Conservation (phyloP, 2,329 filamentous ascomycete species). For the Microascus cirrosus region DNA sequence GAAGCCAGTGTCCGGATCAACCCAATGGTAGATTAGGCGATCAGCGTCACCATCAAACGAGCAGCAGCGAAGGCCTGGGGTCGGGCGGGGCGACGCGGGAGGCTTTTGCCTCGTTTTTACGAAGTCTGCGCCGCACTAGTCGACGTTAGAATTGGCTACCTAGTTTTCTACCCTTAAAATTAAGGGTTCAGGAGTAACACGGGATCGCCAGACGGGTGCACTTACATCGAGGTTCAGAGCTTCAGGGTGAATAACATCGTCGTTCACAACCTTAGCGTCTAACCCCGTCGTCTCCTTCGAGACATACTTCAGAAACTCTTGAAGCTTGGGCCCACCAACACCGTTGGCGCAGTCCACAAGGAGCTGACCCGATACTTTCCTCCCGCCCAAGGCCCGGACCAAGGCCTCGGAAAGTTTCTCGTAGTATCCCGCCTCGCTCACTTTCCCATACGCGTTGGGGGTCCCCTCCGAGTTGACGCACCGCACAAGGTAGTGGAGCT, state of each 20-base stretch:
- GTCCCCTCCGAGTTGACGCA: conserved; percentile 89
- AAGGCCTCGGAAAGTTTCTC: conserved; percentile 83
- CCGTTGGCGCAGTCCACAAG: conserved; percentile 95
- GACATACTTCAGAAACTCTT: conserved; percentile 75
- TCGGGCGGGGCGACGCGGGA: conserved; percentile 70
- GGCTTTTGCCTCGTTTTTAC: conserved; percentile 95
- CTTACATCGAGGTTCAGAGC: conserved; percentile 77
- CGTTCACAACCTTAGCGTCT: conserved; percentile 80
- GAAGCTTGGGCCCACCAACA: conserved; percentile 84
- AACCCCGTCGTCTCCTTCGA: conserved; percentile 59
- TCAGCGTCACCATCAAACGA: conserved; percentile 95
- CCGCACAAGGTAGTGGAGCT: conserved; percentile 91
- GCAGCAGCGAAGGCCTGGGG: conserved; percentile 67
- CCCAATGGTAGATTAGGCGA: conserved; percentile 89
- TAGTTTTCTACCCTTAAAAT: neutral
- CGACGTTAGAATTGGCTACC: neutral
- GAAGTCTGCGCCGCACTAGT: conserved; percentile 82
- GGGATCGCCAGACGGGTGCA: conserved; percentile 3
- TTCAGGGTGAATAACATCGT: conserved; percentile 84
- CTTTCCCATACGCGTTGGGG: conserved; percentile 75
- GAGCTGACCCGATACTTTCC: conserved; percentile 61
- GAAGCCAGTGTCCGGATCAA: conserved; percentile 72
- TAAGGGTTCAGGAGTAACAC: neutral
- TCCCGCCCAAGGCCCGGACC: conserved; percentile 67
- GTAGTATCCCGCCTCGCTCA: conserved; percentile 89